phyloP scores from a whole-genome alignment of 495 filamentous ascomycete genomes.

The Rostrohypoxylon terebratum region DNA sequence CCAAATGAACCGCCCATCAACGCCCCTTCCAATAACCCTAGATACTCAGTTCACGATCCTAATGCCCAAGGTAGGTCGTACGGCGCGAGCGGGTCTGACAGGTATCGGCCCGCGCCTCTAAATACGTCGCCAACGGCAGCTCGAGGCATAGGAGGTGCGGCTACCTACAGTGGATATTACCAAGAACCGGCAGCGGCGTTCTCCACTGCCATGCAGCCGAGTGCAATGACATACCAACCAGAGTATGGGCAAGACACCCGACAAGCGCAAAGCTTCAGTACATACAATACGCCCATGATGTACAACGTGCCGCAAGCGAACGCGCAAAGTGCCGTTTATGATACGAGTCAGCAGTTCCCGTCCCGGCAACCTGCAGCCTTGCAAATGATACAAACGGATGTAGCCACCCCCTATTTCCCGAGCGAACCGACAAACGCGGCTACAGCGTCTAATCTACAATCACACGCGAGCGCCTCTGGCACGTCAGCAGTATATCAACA shows the following conservation, averaged over 20 bases:
- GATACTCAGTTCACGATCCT: conserved; percentile 59
- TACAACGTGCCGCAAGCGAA: conserved; percentile 81
- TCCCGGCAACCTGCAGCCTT: conserved; percentile 83
- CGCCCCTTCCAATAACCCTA: conserved; percentile 56
- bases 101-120: conserved; percentile 61
- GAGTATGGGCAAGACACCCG: conserved; percentile 66
- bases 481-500: conserved; percentile 63
- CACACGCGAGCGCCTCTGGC: conserved; percentile 54
- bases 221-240: conserved; percentile 64
- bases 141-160: conserved; percentile 58
- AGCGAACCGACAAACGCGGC: conserved; percentile 75
- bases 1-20: conserved; percentile 72
- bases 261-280: conserved; percentile 59
- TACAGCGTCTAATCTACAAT: conserved; percentile 61
- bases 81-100: conserved; percentile 56
- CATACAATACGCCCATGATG: conserved; percentile 72
- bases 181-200: conserved; percentile 64
- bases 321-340: conserved; percentile 76
- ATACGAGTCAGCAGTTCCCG: conserved; percentile 81
- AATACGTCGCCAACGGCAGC: conserved; percentile 57
- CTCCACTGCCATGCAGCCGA: conserved; percentile 61
- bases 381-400: conserved; percentile 77
- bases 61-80: conserved; percentile 58
- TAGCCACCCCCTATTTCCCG: conserved; percentile 80
- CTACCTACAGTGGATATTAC: conserved; percentile 68